Conservation (phyloP, 176 grass and related monocot genomes). For the Thinopyrum elongatum region DNA sequence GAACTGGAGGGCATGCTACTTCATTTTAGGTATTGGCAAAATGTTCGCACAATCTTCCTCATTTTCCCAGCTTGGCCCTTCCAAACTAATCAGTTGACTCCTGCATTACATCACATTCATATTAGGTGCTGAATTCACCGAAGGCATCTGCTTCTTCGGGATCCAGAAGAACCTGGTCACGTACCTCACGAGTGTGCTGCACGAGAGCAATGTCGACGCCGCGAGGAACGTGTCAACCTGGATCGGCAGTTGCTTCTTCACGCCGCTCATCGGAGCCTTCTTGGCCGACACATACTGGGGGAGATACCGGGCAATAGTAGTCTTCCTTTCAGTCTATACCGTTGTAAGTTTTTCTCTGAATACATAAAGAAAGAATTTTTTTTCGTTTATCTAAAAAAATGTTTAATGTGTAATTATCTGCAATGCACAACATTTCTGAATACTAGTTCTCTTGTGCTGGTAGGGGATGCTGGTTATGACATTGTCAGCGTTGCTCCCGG, state of each 20-base stretch:
- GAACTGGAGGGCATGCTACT: slow-evolving; percentile 40
- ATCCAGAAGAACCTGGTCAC: background rate
- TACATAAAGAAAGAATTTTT: no score
- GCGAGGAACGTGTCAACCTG: background rate
- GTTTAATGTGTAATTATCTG: no score
- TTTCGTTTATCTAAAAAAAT: no score
- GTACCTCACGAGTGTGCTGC: background rate
- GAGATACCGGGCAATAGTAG: background rate
- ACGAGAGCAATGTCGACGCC: slow-evolving; percentile 4
- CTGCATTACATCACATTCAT: no score
- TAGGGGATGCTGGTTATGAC: slow-evolving; percentile 7
- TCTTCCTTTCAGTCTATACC: background rate
- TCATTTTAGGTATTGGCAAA: slow-evolving; percentile 19
- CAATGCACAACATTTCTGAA: background rate
- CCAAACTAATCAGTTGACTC: no score
- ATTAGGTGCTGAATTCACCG: background rate
- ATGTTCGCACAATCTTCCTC: background rate
- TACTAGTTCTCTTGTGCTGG: background rate
- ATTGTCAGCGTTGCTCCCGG: background rate
- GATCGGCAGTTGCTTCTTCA: slow-evolving; percentile 3
- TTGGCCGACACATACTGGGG: slow-evolving; percentile 15
- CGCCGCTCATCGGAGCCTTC: background rate
- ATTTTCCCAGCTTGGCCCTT: background rate
- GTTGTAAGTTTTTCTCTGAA: background rate
- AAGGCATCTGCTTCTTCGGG: background rate